Conservation (phyloP, 108 stramenopile genomes). For the Nitzschia inconspicua region DNA sequence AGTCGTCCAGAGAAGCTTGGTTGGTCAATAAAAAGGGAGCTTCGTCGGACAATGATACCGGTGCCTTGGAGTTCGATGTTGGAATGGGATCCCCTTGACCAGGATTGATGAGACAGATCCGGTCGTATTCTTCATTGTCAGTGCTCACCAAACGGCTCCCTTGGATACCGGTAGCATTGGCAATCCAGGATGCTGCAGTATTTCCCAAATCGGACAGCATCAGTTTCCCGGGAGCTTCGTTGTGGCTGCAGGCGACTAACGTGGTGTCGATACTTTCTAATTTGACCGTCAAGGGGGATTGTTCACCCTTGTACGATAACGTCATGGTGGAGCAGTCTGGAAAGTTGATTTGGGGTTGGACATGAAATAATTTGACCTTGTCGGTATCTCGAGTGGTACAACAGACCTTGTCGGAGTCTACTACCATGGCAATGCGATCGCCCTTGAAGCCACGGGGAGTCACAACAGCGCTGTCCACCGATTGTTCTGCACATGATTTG, state of each 20-base stretch:
- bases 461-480: constrained; percentile 8
- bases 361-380: constrained; percentile 35
- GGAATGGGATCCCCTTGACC: constrained; percentile 33
- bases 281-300: no score
- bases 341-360: constrained; percentile 16
- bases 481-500: constrained; percentile 38
- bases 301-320: not conserved
- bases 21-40: constrained; percentile 36
- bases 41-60: constrained; percentile 39
- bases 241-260: no score
- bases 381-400: constrained; percentile 33
- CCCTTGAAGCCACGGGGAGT: constrained; percentile 28
- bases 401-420: constrained; percentile 17
- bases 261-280: no score
- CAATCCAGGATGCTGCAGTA: constrained; percentile 31
- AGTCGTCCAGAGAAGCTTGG: constrained; percentile 23
- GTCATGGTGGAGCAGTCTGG: not conserved
- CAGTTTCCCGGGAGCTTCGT: no score
- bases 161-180: constrained; percentile 17
- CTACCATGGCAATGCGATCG: constrained; percentile 47
- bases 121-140: constrained; percentile 14
- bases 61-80: not conserved
- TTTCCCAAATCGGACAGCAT: constrained; percentile 31
- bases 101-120: constrained; percentile 25
- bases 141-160: constrained; percentile 28